Conservation (phyloP, 2,329 filamentous ascomycete species). For the Dryadomyces quercivorus region DNA sequence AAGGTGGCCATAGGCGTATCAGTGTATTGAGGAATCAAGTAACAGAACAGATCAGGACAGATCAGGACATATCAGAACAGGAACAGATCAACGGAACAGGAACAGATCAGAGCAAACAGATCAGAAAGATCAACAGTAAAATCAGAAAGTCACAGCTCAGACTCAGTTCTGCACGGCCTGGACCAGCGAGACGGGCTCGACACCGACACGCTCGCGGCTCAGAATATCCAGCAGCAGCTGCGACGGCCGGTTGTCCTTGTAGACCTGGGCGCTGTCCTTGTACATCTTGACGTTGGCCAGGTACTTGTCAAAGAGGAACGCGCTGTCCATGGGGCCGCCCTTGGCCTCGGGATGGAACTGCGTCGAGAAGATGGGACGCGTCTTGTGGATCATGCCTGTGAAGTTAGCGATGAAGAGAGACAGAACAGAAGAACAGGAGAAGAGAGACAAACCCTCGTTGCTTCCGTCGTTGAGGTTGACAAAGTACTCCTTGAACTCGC, state of each 20-base stretch:
- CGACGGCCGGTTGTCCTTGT: slow-evolving; percentile 77
- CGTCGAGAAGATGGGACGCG: slow-evolving; percentile 91
- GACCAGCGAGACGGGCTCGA: slow-evolving; percentile 54
- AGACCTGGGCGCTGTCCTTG: slow-evolving; percentile 69
- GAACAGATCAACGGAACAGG: no score
- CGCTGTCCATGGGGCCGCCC: slow-evolving; percentile 89
- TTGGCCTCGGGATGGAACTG: slow-evolving; percentile 99
- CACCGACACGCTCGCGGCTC: slow-evolving; percentile 88
- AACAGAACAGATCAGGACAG: no score
- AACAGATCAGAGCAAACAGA: no score
- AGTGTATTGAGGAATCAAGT: no score
- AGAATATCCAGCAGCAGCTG: slow-evolving; percentile 83
- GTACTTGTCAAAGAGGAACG: slow-evolving; percentile 95
- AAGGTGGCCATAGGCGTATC: neutral
- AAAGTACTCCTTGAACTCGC: slow-evolving; percentile 95
- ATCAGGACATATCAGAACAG: no score
- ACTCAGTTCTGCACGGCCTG: slow-evolving; percentile 15
- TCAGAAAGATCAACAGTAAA: neutral
- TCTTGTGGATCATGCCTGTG: slow-evolving; percentile 77
- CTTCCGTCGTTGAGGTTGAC: slow-evolving; percentile 95
- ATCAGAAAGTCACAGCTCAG: no score
- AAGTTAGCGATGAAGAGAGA: neutral
- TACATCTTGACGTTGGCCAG: slow-evolving; percentile 78
- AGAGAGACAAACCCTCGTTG: slow-evolving; percentile 58
- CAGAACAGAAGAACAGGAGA: neutral